Base-by-base conservation (phyloP, 805 yeast genomes). In the Metschnikowia cerradonensis region DNA sequence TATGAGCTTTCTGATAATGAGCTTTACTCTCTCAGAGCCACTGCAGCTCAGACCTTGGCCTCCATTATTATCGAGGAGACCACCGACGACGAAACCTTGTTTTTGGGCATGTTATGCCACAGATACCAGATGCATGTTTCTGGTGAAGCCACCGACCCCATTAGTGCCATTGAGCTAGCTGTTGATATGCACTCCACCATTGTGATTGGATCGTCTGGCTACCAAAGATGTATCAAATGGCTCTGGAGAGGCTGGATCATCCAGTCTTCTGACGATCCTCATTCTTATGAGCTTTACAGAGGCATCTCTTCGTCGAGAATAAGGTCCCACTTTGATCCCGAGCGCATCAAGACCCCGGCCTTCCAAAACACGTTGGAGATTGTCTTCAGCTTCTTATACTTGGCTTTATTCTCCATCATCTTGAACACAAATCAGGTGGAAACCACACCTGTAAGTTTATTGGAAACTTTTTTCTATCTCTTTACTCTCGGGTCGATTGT, bases 221-320 rank as follows among this genome's bases (percentile, higher is more conserved):
- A 82, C 65, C 96, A 90, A 67, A 72, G 96, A 48, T 88, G 96
- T 69, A 78, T 89, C 60, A 82, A 84, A 57, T 90, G 96, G 96
- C 67, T 90, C 45, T 90, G 97, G 97, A 73, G 91, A 50, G 97
- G 97, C 30, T 88, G 96, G 96, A 87, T 90, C 54, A 77, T 87
- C 46, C 96, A 89, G 67, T 79, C 86, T 20, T 80, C 83, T 11
- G 66, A 65, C 13, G 89, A 88, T 62, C 88, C 94, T 5, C 76
- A 79, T 22, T 81, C 83, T 14, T 90, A 86, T 59, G 83, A 81
- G 23, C 61, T 84, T 50, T 88, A 85, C 65, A 78, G 76, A 53
- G 82, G 82, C 0, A 78, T 83, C 13, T 74, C 82, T 0, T 80
- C 83, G 22, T 70, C 82, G 4, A 70, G 75, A 13, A 71, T 87